Conservation (phyloP, 495 filamentous ascomycete species). For the Aspergillus taichungensis region DNA sequence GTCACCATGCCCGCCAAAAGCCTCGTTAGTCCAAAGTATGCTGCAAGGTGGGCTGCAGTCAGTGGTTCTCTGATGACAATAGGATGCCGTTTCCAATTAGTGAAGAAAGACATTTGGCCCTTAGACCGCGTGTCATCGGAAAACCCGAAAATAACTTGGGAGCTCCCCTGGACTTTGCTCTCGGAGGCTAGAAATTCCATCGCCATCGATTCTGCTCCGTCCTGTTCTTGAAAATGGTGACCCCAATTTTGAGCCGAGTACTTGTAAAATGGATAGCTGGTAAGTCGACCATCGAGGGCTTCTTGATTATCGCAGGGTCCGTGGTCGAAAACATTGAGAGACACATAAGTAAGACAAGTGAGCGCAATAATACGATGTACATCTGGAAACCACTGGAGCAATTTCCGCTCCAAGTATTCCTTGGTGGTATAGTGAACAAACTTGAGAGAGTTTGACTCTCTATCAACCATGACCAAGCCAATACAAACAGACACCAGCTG, state of each 20-base stretch:
- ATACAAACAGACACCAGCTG: constrained; percentile 39
- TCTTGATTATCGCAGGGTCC: not conserved
- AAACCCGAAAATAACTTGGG: no score
- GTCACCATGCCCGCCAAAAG: no score
- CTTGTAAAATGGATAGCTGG: constrained; percentile 23
- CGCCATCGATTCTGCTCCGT: no score
- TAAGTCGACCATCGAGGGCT: constrained; percentile 1
- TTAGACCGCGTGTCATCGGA: no score
- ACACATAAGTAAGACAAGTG: constrained; percentile 15
- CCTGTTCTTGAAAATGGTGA: constrained; percentile 1
- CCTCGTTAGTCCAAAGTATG: no score
- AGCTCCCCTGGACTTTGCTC: no score
- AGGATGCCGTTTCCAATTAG: no score
- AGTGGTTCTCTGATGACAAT: no score
- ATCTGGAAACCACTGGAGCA: constrained; percentile 8
- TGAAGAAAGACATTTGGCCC: no score
- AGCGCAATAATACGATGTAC: constrained; percentile 4
- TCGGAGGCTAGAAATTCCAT: no score
- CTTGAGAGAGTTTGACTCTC: constrained; percentile 31
- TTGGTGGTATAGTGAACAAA: constrained; percentile 49
- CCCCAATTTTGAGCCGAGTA: constrained; percentile 41
- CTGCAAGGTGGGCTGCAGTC: no score
- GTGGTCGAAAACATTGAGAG: constrained; percentile 2
- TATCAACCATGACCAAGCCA: constrained; percentile 44
- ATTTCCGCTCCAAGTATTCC: constrained; percentile 33